Percentiles rank a stretch among this genome's conserved stretches.
Conservation (phyloP, 2,329 filamentous ascomycete genomes). For the Huntiella decipiens region DNA sequence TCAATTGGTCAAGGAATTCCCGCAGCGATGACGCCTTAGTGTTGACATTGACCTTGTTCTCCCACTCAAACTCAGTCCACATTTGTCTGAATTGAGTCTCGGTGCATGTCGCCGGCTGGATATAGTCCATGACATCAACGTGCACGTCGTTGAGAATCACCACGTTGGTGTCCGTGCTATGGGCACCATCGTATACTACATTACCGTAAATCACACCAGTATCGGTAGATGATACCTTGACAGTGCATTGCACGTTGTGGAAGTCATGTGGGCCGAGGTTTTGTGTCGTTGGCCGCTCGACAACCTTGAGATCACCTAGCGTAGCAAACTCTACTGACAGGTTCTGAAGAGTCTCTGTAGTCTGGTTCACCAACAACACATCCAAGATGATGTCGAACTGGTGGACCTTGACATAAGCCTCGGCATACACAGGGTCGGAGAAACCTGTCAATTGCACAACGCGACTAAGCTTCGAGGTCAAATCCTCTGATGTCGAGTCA, state of each 20-base stretch:
- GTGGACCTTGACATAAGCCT: slow-evolving; percentile 96
- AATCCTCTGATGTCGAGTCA: slow-evolving; percentile 62
- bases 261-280: slow-evolving; percentile 93
- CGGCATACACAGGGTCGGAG: slow-evolving; percentile 95
- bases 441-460: slow-evolving; percentile 96
- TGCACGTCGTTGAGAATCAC: slow-evolving; percentile 97
- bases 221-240: slow-evolving; percentile 96
- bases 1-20: slow-evolving; percentile 82
- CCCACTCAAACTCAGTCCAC: slow-evolving; percentile 99
- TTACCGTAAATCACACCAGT: slow-evolving; percentile 98
- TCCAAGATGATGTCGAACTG: slow-evolving; percentile 98
- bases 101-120: slow-evolving; percentile 87
- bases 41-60: slow-evolving; percentile 99
- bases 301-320: slow-evolving; percentile 89
- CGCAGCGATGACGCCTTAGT: slow-evolving; percentile 83
- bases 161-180: slow-evolving; percentile 83
- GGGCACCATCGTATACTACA: slow-evolving; percentile 87
- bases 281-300: slow-evolving; percentile 88
- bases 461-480: slow-evolving; percentile 83
- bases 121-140: slow-evolving; percentile 99
- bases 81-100: slow-evolving; percentile 99
- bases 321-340: slow-evolving; percentile 97
- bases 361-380: slow-evolving; percentile 92
- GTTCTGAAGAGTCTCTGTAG: slow-evolving; percentile 88
- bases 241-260: slow-evolving; percentile 93